phyloP scores from a whole-genome alignment of 2,329 filamentous ascomycete species.

The Talaromyces islandicus region DNA sequence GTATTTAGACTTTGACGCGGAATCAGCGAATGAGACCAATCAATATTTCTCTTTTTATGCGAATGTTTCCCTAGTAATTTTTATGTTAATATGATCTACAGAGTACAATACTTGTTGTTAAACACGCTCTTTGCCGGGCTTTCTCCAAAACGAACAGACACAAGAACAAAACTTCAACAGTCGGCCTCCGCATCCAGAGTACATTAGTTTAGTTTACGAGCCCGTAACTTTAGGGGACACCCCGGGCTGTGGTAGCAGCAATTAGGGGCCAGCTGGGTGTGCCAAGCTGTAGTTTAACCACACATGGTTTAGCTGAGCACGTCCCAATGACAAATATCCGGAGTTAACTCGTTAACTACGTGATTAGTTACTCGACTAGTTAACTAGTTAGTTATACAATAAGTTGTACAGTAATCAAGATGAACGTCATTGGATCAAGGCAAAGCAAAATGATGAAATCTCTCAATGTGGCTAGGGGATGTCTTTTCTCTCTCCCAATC shows the following conservation, averaged over 20 bases:
- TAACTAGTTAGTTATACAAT: no score
- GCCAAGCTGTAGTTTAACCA: not conserved
- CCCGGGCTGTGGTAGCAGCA: not conserved
- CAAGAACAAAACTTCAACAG: not conserved
- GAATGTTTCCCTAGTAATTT: not conserved
- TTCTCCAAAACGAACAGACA: not conserved
- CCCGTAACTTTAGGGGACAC: not conserved
- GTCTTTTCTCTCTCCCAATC: not conserved
- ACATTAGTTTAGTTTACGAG: not conserved
- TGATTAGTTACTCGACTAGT: no score
- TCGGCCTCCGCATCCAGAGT: not conserved
- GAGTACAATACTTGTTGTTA: not conserved
- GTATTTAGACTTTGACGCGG: no score
- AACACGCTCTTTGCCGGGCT: not conserved
- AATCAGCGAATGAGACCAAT: not conserved
- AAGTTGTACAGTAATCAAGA: not conserved
- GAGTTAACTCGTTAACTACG: no score
- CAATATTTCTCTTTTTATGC: not conserved
- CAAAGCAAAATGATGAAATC: not conserved
- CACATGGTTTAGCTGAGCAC: not conserved
- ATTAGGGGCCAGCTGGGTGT: not conserved
- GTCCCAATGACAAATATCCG: slow-evolving; percentile 4
- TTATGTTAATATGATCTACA: not conserved
- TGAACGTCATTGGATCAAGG: not conserved
- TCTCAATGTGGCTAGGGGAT: not conserved